These are phyloP conservation scores for Sclerotinia borealis DNA, from an alignment of 2,329 filamentous ascomycete species.

Conservation along the genomic window DNA sequence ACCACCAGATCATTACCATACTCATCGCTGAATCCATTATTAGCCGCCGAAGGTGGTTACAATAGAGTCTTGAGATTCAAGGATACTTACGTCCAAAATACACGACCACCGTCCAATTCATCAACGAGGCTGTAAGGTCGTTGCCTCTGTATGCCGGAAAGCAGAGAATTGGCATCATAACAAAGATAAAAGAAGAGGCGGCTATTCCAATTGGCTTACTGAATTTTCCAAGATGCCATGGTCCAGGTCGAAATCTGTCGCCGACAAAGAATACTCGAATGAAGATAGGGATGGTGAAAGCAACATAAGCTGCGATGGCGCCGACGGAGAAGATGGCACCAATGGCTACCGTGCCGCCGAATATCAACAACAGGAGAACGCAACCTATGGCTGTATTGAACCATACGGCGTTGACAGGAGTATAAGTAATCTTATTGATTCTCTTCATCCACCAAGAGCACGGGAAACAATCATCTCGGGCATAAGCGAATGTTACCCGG, in stretches of 20 bases:
- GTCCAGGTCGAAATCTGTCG: conserved; percentile 54
- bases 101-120: conserved; percentile 62
- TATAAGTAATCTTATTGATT: conserved; percentile 53
- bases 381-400: conserved; percentile 55
- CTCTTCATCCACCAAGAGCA: conserved; percentile 51
- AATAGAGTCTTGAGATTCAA: neutral
- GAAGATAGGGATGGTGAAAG: conserved; percentile 50
- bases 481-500: conserved; percentile 65
- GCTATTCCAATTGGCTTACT: conserved; percentile 49
- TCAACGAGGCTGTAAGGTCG: conserved; percentile 43
- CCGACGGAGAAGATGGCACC: conserved; percentile 64
- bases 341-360: conserved; percentile 53
- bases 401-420: conserved; percentile 63
- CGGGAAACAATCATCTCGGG: conserved; percentile 61
- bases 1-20: conserved; percentile 51
- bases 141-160: conserved; percentile 49
- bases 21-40: conserved; percentile 39
- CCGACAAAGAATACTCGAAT: conserved; percentile 54
- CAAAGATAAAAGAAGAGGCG: conserved; percentile 50
- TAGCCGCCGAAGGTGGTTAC: conserved; percentile 13
- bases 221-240: conserved; percentile 58
- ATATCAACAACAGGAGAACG: conserved; percentile 54
- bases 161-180: conserved; percentile 63
- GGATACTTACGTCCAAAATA: conserved; percentile 42
- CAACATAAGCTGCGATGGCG: conserved; percentile 57